Evolutionary conservation across 805 yeast species (phyloP), one percentile per base, ranked within the genome.

Genomic region (Schwanniomyces occidentalis): DNA sequence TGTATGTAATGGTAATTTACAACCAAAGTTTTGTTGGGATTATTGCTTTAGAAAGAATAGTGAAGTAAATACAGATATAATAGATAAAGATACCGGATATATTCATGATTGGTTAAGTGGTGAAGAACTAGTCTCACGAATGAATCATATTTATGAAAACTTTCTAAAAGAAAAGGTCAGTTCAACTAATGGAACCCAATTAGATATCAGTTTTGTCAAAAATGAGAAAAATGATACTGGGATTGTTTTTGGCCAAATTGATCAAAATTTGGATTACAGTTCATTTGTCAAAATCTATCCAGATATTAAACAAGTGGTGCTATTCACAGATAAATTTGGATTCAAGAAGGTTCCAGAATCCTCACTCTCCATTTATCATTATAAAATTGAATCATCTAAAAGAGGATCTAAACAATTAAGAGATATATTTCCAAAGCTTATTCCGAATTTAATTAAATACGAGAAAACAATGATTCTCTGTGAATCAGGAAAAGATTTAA

Each of bases 341-440:
- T 27, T 50, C 17, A 48, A 47, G 6, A 30, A 36, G 13, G 13
- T 16, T 9, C 31, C 30, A 7, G 21, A 26, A 14, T 16, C 20
- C 4, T 13, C 31, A 6, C 28, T 41, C 12, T 19, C 22, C 23
- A 27, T 51, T 2, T 30, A 38, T 9, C 48, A 48, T 1, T 50
- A 48, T 24, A 32, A 46, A 12, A 34, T 65, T 2, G 55, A 52
- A 12, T 48, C 58, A 17, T 68, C 72, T 4, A 87, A 88, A 49
- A 80, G 76, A 38, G 87, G 93, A 0, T 74, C 91, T 1, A 82
- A 80, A 42, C 65, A 65, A 22, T 62, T 87, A 10, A 61, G 93
- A 22, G 52, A 47, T 0, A 34, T 58, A 6, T 56, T 86, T 1
- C 75, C 78, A 0, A 42, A 49, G 2, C 59, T 86, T 5, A 41